Evolutionary conservation across 106 monocot genomes (phyloP).

Genomic region (Allium sativum): DNA sequence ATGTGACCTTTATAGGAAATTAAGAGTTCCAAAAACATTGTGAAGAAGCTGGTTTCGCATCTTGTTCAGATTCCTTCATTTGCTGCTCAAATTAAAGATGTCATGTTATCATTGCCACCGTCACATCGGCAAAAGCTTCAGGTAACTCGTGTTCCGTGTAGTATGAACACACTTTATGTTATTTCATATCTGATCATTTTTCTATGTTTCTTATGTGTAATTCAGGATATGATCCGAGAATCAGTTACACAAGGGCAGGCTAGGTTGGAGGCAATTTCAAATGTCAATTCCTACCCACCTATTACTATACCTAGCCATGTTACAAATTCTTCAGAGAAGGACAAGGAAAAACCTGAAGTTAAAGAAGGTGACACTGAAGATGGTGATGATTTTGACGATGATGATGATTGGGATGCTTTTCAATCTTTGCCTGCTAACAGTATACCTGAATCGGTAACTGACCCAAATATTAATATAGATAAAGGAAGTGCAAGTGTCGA

Average conservation of each 20-base stretch:
- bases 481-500: not conserved
- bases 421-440: conserved; percentile 66
- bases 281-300: conserved; percentile 14
- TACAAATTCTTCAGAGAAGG: conserved; percentile 5
- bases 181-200: too few species aligned
- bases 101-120: conserved; percentile 57
- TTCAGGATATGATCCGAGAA: conserved; percentile 83
- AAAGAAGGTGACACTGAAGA: not conserved
- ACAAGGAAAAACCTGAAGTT: conserved; percentile 9
- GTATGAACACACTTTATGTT: too few species aligned
- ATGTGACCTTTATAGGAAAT: conserved; percentile 32
- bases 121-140: conserved; percentile 58
- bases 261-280: conserved; percentile 13
- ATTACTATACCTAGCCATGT: conserved; percentile 12
- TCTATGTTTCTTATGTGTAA: too few species aligned
- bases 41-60: conserved; percentile 66
- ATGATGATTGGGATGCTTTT: conserved; percentile 94
- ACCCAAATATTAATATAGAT: conserved; percentile 1
- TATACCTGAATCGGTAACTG: conserved; percentile 9
- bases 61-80: conserved; percentile 68
- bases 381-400: conserved; percentile 19
- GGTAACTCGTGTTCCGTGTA: conserved; percentile 21
- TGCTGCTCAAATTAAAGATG: conserved; percentile 61
- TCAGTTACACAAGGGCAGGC: conserved; percentile 40
- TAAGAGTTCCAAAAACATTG: conserved; percentile 39